Evolutionary conservation across 805 yeast genomes (phyloP).

Genomic region (Candida ponderosae): DNA sequence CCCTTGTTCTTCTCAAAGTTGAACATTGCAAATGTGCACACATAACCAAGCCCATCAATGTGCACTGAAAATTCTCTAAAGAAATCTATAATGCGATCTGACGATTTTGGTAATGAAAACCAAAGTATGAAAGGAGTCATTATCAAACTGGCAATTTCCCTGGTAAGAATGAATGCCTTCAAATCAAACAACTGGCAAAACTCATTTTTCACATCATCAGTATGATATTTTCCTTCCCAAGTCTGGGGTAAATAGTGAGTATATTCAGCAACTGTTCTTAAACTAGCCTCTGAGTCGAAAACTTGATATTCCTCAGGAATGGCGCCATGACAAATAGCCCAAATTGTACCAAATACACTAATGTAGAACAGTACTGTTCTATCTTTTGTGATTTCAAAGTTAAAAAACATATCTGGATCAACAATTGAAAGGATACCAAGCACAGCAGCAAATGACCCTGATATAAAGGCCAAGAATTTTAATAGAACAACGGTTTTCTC

Average conservation of each 20-base stretch:
- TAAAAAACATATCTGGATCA: conserved; percentile 87
- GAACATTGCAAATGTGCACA: conserved; percentile 91
- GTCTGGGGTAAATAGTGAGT: conserved; percentile 86
- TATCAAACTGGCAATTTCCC: conserved; percentile 76
- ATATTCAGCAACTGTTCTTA: conserved; percentile 70
- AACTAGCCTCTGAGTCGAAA: conserved; percentile 90
- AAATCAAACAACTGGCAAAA: conserved; percentile 75
- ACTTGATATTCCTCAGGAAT: conserved; percentile 58
- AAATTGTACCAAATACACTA: conserved; percentile 78
- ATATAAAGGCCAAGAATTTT: conserved; percentile 60
- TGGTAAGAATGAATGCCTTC: conserved; percentile 57
- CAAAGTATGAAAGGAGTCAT: conserved; percentile 87
- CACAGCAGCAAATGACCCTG: conserved; percentile 87
- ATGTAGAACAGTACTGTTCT: conserved; percentile 81
- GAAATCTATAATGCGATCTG: conserved; percentile 80
- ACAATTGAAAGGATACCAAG: conserved; percentile 67
- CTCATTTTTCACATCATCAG: conserved; percentile 75
- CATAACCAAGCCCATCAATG: conserved; percentile 91
- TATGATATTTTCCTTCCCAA: conserved; percentile 84
- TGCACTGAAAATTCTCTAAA: conserved; percentile 85
- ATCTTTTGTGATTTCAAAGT: conserved; percentile 79
- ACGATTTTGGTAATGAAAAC: conserved; percentile 65
- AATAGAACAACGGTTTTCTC: conserved; percentile 51
- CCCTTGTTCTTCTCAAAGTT: conserved; percentile 57
- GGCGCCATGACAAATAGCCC: conserved; percentile 75